A percentile compares a stretch with the other conserved stretches of the same genome.
These are phyloP conservation scores for Pseudofabraea citricarpa DNA, from an alignment of 2,329 filamentous ascomycete genomes.

Conservation along the genomic window DNA sequence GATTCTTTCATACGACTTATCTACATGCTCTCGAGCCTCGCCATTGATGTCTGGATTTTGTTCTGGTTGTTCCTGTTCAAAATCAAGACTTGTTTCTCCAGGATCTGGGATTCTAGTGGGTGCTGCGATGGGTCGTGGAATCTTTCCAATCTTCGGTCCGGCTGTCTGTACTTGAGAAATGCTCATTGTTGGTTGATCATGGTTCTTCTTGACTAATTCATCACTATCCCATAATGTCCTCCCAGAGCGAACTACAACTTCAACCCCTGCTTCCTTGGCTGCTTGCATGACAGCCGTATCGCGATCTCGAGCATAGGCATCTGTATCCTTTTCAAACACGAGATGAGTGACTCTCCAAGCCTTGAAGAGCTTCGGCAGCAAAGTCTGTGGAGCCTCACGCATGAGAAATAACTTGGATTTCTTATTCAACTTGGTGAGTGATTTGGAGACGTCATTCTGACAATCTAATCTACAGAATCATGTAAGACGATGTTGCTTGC, in stretches of 20 bases:
- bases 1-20: slow-evolving; percentile 54
- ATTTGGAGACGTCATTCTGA: slow-evolving; percentile 63
- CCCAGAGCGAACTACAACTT: slow-evolving; percentile 60
- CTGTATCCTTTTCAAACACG: slow-evolving; percentile 76
- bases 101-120: slow-evolving; percentile 60
- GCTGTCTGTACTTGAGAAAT: slow-evolving; percentile 62
- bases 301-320: slow-evolving; percentile 63
- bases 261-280: slow-evolving; percentile 61
- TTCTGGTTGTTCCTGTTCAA: slow-evolving; percentile 50
- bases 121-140: slow-evolving; percentile 55
- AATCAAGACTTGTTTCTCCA: slow-evolving; percentile 53
- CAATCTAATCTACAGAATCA: slow-evolving; percentile 70
- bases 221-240: slow-evolving; percentile 73
- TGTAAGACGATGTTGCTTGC: too few relatives aligned
- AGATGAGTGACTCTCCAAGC: slow-evolving; percentile 71
- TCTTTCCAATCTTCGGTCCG: slow-evolving; percentile 55
- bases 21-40: slow-evolving; percentile 44
- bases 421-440: slow-evolving; percentile 63
- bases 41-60: slow-evolving; percentile 56
- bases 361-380: slow-evolving; percentile 68
- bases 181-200: slow-evolving; percentile 70
- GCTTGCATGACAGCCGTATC: slow-evolving; percentile 54
- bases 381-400: slow-evolving; percentile 65
- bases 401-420: slow-evolving; percentile 69
- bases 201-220: slow-evolving; percentile 59